phyloP scores from a whole-genome alignment of 345 rosid species.

The Euphorbia tirucalli region DNA sequence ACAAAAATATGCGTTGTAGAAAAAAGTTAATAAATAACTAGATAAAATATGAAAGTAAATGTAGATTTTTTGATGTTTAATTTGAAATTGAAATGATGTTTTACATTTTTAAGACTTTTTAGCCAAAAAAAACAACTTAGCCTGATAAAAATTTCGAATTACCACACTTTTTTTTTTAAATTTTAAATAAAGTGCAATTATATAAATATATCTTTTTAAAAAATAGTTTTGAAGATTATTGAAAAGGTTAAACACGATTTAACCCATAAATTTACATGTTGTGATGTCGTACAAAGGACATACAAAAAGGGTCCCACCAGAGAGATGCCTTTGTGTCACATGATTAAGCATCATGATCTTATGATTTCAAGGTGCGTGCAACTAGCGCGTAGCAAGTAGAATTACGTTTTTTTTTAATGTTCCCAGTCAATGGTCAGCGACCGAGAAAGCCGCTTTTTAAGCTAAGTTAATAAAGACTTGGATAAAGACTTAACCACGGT shows the following conservation, averaged over 20 bases:
- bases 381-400: background rate
- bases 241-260: background rate
- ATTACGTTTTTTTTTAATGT: background rate
- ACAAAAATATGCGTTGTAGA: too few relatives aligned
- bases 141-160: too few relatives aligned
- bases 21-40: too few relatives aligned
- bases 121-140: too few relatives aligned
- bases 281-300: conserved; percentile 24
- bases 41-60: too few relatives aligned
- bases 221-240: too few relatives aligned
- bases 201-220: too few relatives aligned
- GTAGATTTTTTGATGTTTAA: too few relatives aligned
- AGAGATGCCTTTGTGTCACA: conserved; percentile 11
- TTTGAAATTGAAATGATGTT: too few relatives aligned
- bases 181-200: too few relatives aligned
- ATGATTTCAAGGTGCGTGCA: conserved; percentile 36
- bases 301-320: conserved; percentile 23
- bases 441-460: conserved; percentile 45
- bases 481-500: conserved; percentile 21
- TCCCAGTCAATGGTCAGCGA: conserved; percentile 42
- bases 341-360: conserved; percentile 31
- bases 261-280: background rate
- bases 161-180: too few relatives aligned
- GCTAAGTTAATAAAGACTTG: conserved; percentile 14
- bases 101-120: too few relatives aligned